Conservation (phyloP, 805 yeast species). For the Starmerella sirachaensis region DNA sequence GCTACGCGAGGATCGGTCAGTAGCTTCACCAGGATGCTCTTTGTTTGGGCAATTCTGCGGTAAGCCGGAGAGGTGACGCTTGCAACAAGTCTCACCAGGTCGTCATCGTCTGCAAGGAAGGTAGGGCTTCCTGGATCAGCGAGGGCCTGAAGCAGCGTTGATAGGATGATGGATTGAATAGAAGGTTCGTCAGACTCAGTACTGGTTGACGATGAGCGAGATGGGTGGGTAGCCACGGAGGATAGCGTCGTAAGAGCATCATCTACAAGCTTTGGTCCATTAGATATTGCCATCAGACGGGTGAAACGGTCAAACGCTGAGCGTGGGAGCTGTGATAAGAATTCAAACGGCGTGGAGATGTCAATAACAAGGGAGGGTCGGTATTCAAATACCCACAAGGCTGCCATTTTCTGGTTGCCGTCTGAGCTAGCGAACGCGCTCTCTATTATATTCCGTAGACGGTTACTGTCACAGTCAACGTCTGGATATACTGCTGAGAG, state of each 20-base stretch:
- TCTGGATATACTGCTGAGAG: constrained; percentile 8
- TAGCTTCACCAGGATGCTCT: constrained; percentile 10
- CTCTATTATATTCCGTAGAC: neutral
- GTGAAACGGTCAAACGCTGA: neutral
- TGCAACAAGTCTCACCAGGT: constrained; percentile 6
- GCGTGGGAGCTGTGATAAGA: neutral
- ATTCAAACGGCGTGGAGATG: constrained; percentile 7
- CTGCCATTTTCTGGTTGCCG: constrained; percentile 7
- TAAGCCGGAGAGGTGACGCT: constrained; percentile 4
- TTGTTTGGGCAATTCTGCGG: constrained; percentile 4
- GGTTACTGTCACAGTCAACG: constrained; percentile 1
- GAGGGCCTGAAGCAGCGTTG: constrained; percentile 5
- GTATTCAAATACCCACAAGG: constrained; percentile 13
- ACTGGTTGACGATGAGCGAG: neutral
- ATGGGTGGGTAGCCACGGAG: too few species aligned
- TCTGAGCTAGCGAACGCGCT: neutral
- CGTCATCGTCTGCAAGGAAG: constrained; percentile 8
- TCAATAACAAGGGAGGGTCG: neutral
- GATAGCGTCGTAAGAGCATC: too few species aligned
- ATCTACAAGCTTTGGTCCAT: too few species aligned
- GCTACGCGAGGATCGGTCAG: constrained; percentile 5
- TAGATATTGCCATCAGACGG: too few species aligned
- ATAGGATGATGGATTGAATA: neutral
- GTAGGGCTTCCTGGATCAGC: neutral
- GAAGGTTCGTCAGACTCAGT: neutral